Base-by-base conservation (phyloP, 2,329 filamentous ascomycete genomes). In the Claviceps monticola region DNA sequence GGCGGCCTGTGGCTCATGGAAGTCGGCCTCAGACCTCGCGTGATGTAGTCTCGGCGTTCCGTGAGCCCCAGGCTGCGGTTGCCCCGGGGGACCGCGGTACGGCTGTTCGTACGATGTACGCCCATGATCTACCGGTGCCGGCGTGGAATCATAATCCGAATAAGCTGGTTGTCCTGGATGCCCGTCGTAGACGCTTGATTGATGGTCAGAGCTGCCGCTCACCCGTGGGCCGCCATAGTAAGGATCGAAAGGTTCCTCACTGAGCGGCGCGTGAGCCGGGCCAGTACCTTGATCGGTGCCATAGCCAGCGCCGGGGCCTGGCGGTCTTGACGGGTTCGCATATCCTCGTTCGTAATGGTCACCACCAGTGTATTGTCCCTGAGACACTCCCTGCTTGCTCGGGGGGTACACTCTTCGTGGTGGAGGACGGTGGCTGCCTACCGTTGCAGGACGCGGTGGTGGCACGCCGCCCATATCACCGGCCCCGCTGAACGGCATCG, bases 1-100 rank as follows among this genome's bases (percentile, higher is more conserved):
- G 8, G 84, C 85, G 2, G 79, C 73, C 58, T 86, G 80, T 3
- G 77, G 74, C 57, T 80, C 74, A 38, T 78, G 73, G 53, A 85
- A 67, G 60, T 85, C 78, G 34, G 83, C 82, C 60, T 86, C 83
- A 11, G 83, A 86, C 56, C 82, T 82, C 16, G 80, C 79, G 54
- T 76, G 75, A 53, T 72, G 77, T 49, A 83, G 64, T 57, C 78
- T 74, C 21, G 74, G 76, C 39, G 68, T 73, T 61, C 69, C 74
- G 58, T 67, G 76, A 51, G 67, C 75, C 54, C 69, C 75, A 52
- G 64, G 72, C 51, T 78, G 74, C n/a, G 71, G 64, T 55, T 67
- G 70, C 51, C 70, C 66, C 23, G 60, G 57, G 4, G 57, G 66
- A 2, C 69, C 63, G n/a, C 65, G 68, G 63, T 71, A 69, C 26